Base-by-base conservation (phyloP, 306 rosid species). In the Oxytropis ochrocephala region DNA sequence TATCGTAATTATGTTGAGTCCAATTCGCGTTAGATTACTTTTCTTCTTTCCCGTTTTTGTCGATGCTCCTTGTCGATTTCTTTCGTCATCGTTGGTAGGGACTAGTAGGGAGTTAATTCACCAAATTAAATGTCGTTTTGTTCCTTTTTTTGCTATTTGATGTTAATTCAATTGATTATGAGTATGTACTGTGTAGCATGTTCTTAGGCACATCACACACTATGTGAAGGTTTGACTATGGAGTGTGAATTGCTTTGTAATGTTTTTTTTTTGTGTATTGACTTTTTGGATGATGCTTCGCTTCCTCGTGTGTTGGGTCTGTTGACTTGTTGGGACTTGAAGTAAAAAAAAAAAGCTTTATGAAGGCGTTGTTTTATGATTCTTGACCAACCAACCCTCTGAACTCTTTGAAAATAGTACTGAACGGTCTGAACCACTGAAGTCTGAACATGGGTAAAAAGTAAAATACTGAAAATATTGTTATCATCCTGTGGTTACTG, bases 1-100 rank as follows among this genome's bases (percentile, higher is more conserved):
- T 64, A 36, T 71, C 32, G 16, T 62, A 39, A 13, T 36, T 53
- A 2, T 76, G 12, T 52, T 64, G 51, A 64, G 49, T 54, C 60
- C 60, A 33, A 67, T 80, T 75, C 54, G 70, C 61, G 62, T 80
- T 27, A 43, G 44, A 16, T 55, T 54, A 29, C 65, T 46, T 69
- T 17, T 61, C 11, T 66, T 75, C 29, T 24, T 24, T 24, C 29
- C 2, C 3, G 29, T 24, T 24, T 64, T 19, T 42, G 5, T 70
- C 35, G 52, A 41, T 47, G 12, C 39, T 60, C 73, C 60, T 39
- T 73, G 32, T 75, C 56, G 35, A 53, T 70, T 69, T 41, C 38
- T 11, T 70, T 54, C 41, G 8, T 44, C 48, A n/a, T 52, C 58
- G n/a, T 33, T 49, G 41, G 66, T 68, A 55, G 73, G 62, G 29